Conservation (phyloP, 2,329 filamentous ascomycete species). For the Sarocladium oryzae region DNA sequence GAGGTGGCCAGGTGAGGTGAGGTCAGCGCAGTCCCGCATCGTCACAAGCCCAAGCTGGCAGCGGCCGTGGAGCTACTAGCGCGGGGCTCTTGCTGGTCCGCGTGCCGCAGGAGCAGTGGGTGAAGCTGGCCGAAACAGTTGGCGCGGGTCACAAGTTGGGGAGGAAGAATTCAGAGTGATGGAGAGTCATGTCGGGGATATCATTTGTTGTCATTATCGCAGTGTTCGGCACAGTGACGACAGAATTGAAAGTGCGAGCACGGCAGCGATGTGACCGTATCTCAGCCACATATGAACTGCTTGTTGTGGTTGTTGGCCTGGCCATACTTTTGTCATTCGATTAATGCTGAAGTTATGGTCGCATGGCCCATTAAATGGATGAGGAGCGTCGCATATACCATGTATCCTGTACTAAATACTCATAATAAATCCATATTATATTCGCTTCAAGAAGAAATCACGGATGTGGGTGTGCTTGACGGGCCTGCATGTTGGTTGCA, state of each 20-base stretch:
- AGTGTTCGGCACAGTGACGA: background rate
- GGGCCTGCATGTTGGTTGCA: no score
- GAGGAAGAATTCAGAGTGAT: background rate
- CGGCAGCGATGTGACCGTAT: background rate
- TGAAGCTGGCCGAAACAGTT: background rate
- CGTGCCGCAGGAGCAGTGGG: background rate
- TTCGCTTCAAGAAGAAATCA: no score
- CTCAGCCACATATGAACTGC: no score
- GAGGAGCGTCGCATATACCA: no score
- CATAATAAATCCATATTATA: no score
- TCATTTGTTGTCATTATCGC: background rate
- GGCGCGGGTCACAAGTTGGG: background rate
- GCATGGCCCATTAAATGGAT: no score
- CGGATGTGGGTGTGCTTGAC: no score
- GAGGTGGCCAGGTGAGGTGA: conserved; percentile 1
- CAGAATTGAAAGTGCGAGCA: background rate
- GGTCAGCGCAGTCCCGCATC: conserved; percentile 6
- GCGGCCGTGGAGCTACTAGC: conserved; percentile 7
- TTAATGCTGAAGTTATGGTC: no score
- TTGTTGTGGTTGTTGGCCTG: no score
- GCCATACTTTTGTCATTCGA: no score
- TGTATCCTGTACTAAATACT: no score
- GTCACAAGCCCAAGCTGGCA: conserved; percentile 6
- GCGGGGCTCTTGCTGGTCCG: background rate
- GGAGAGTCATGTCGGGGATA: background rate